Evolutionary conservation across 805 yeast species (phyloP), one percentile per base, ranked within the genome.

Genomic region (Yamadazyma insecticola): DNA sequence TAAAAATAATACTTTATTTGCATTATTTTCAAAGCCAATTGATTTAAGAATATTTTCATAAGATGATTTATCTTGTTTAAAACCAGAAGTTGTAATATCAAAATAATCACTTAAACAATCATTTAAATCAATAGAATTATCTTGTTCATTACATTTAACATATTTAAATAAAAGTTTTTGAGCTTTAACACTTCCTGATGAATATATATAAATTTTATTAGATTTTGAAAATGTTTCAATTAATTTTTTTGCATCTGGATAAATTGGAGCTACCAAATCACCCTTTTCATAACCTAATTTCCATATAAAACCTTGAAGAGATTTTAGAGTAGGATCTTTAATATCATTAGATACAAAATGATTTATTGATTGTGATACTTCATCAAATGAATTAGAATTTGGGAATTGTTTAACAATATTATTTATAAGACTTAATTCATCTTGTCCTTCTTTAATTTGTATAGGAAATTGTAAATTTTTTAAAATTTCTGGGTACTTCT

Each of bases 131-230:
- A 56, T 37, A 4, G 26, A 29, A 5, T n/a, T 11, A 7, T 56
- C 55, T 4, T n/a, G 16, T 4, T 60, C 57, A 9, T 29, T 32
- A 19, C 40, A 35, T 31, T 60, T 60, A 7, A 83, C 89, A 50
- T 83, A 72, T 0, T 67, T 69, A 49, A 89, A 86, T 35, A 89
- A 57, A 38, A 89, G 60, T 45, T 79, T 81, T 47, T 89, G 97
- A 1, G 97, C 97, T 37, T 78, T 73, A 15, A 89, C 76, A 25
- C 92, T 80, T 1, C 97, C 97, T 16, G 95, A 83, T 0, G 96
- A 87, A 57, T 89, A 89, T 13, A 89, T 86, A 49, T 69, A 83
- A 0, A 86, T 60, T 2, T 60, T 58, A 12, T 28, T 38, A 4
- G 26, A 14, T 3, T 36, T 16, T 1, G 46, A 36, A 74, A 78